Conservation (phyloP, 768 basidiomycete species). For the Suillus paluster region DNA sequence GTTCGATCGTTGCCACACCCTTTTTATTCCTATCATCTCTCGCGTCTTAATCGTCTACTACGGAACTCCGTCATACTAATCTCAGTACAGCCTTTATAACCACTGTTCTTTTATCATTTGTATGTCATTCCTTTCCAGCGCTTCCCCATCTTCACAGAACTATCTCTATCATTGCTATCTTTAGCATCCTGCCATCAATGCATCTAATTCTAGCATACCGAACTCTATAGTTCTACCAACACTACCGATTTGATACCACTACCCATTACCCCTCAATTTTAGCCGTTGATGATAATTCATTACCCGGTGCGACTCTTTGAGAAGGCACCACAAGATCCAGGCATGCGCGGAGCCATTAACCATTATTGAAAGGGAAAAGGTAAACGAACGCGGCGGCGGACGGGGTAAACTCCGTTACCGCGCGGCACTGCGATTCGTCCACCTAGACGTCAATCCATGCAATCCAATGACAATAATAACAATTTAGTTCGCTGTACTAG, state of each 20-base stretch:
- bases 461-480: too few relatives aligned
- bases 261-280: conserved; percentile 4
- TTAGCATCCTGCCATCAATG: conserved; percentile 4
- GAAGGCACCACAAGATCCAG: not conserved
- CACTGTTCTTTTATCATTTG: conserved; percentile 13
- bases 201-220: conserved; percentile 15
- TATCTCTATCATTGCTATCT: conserved; percentile 8
- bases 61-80: conserved; percentile 21
- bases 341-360: not conserved
- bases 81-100: conserved; percentile 18
- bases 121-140: conserved; percentile 12
- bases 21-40: conserved; percentile 8
- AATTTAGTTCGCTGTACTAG: too few relatives aligned
- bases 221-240: conserved; percentile 11
- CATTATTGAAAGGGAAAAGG: not conserved
- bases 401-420: not conserved
- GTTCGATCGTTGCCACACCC: not conserved
- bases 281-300: conserved; percentile 10
- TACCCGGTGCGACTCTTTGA: conserved; percentile 11
- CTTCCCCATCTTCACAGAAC: conserved; percentile 10
- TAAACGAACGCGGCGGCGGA: not conserved
- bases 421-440: not conserved
- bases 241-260: conserved; percentile 10
- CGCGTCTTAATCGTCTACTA: conserved; percentile 14
- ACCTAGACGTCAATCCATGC: not conserved